Base-by-base conservation (phyloP, 768 basidiomycete species). In the Hortiboletus campestris region DNA sequence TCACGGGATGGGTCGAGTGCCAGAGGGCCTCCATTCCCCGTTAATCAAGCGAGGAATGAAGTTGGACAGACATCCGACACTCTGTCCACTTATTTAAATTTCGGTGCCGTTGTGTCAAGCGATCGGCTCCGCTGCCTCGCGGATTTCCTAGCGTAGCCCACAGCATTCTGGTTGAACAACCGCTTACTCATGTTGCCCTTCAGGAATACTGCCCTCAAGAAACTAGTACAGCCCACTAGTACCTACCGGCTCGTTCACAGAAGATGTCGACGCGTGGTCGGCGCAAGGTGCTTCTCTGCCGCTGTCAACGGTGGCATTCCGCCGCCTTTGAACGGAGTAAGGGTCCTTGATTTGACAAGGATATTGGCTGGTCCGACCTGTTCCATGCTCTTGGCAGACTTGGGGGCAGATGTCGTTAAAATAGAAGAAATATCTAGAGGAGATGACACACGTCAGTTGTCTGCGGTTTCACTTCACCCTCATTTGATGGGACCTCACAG, bases 371-470 rank as follows among this genome's bases (percentile, higher is more conserved):
- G 92, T 0, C 94, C 94, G 32, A 88, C 88, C 2, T 84, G 88
- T n/a, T 91, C 93, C 2, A 91, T 95, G 94, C 80, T 96, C 57
- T 78, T 97, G n/a, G 94, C 87, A 8, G 93, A 95, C 73, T 74
- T 95, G 35, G 88, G 92, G 2, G 95, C 95, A 45, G 93, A 98
- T 67, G 93, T 98, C 29, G 83, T 97, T 70, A 98, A 97, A 70
- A 84, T 97, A 6, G 93, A 95, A 67, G 89, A 92, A 67, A 76
- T 83, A 49, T 76, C 79, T 42, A 80, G 78, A 55, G 95, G 95
- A 22, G 95, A 98, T 65, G 95, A 98, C 73, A 98, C 95, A 32
- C 82, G 93, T 83, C 73, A 67, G 79, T 76, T 48, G 44, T 34
- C 47, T 45, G 45, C 35, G 17, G 46, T 46, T 46, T 53, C 53